Conservation (phyloP, 1,139 yeast species). For the Yamadazyma dendronema region DNA sequence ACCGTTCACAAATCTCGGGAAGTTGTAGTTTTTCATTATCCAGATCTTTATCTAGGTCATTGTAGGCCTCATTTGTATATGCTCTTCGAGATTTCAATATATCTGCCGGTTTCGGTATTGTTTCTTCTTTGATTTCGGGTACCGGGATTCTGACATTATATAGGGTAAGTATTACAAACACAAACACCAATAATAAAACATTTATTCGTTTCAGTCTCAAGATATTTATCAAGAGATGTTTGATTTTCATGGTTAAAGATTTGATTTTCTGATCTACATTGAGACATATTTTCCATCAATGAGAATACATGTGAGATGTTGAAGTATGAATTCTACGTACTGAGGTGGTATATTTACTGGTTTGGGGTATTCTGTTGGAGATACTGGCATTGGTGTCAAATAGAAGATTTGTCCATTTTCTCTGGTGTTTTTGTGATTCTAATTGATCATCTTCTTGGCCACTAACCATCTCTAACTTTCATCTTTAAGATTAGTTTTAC, state of each 20-base stretch:
- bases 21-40: not conserved
- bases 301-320: too few relatives aligned
- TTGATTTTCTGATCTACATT: too few relatives aligned
- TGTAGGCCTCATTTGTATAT: conserved; percentile 3
- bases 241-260: not conserved
- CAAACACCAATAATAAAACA: not conserved
- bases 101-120: not conserved
- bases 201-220: not conserved
- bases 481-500: conserved; percentile 8
- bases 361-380: too few relatives aligned
- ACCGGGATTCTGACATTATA: not conserved
- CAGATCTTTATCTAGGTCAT: not conserved
- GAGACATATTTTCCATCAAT: too few relatives aligned
- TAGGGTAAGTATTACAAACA: not conserved
- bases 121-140: not conserved
- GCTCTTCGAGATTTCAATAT: not conserved
- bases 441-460: too few relatives aligned
- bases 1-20: conserved; percentile 2
- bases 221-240: not conserved
- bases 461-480: too few relatives aligned
- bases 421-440: not conserved
- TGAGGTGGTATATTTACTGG: too few relatives aligned
- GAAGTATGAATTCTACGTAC: too few relatives aligned
- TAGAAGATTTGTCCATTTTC: too few relatives aligned
- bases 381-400: too few relatives aligned